phyloP scores from a whole-genome alignment of 148 eudicot species.

The Fagopyrum homotropicum region DNA sequence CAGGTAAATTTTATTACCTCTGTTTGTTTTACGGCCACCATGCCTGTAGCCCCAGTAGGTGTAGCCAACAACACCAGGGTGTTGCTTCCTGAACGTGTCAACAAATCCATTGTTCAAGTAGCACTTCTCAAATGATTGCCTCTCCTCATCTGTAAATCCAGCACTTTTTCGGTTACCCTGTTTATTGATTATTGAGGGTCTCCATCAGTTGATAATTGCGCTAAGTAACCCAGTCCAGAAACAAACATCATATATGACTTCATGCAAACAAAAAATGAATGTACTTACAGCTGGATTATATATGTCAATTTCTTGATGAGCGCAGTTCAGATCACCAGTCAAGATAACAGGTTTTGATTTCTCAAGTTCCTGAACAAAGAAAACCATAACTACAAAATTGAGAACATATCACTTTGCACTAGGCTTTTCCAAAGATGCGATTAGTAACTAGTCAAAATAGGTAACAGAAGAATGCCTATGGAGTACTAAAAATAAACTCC shows the following conservation, averaged over 20 bases:
- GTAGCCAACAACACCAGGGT: constrained; percentile 82
- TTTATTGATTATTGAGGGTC: constrained; percentile 2
- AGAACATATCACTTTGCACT: background rate
- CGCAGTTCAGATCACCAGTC: constrained; percentile 92
- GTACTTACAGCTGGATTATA: constrained; percentile 83
- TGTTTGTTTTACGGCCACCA: constrained; percentile 80
- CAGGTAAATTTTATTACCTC: constrained; percentile 36
- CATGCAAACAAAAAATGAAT: background rate
- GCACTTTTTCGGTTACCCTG: constrained; percentile 97
- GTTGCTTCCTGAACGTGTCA: constrained; percentile 85
- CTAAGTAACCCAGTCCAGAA: no score
- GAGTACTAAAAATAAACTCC: background rate
- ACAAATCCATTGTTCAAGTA: constrained; percentile 73
- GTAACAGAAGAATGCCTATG: background rate
- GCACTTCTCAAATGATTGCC: constrained; percentile 70
- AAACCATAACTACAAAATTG: constrained; percentile 1
- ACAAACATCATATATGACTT: background rate
- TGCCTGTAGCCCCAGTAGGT: constrained; percentile 96
- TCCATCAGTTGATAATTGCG: background rate
- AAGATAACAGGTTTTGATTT: constrained; percentile 90
- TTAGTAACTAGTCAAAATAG: background rate
- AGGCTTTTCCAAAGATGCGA: background rate
- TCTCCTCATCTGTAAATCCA: constrained; percentile 91
- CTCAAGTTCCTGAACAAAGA: constrained; percentile 73
- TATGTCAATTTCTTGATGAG: constrained; percentile 95